phyloP scores from a whole-genome alignment of 768 basidiomycete genomes.

The Pluteus cervinus region DNA sequence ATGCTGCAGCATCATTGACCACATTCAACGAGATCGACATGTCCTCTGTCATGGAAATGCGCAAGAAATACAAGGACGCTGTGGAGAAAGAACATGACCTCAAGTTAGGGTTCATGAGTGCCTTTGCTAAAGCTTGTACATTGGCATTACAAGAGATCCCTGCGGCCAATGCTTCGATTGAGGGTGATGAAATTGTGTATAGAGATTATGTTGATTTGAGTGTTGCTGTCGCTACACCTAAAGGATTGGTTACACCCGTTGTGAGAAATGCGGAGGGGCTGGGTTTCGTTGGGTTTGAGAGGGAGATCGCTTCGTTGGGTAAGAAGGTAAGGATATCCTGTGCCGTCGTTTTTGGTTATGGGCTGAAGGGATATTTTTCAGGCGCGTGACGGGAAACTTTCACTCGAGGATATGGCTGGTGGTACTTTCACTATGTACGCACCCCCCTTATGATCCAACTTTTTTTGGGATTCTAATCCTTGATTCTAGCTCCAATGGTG shows the following conservation, averaged over 20 bases:
- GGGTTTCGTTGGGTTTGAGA: constrained; percentile 88
- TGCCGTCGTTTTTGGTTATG: constrained; percentile 3
- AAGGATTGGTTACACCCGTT: constrained; percentile 95
- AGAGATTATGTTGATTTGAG: constrained; percentile 89
- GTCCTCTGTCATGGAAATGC: constrained; percentile 91
- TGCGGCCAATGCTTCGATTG: constrained; percentile 89
- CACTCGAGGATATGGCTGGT: constrained; percentile 97
- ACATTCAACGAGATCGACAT: constrained; percentile 99
- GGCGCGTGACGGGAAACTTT: constrained; percentile 89
- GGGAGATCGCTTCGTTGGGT: constrained; percentile 84
- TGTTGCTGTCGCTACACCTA: constrained; percentile 95
- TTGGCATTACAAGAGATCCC: constrained; percentile 90
- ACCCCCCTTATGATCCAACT: not conserved
- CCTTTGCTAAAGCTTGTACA: constrained; percentile 83
- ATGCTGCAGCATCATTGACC: constrained; percentile 91
- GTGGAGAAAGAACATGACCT: constrained; percentile 89
- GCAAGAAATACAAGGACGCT: constrained; percentile 89
- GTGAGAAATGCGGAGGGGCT: constrained; percentile 85
- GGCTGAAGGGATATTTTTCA: constrained; percentile 16
- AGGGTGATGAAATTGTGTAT: constrained; percentile 92
- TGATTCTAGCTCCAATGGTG: constrained; percentile 87
- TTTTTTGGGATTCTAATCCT: constrained; percentile 7
- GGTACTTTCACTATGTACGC: constrained; percentile 97
- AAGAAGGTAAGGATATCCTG: constrained; percentile 57
- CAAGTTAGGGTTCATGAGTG: constrained; percentile 98